Evolutionary conservation across 176 grass and related monocot species (phyloP).

Genomic region (Aegilops longissima): DNA sequence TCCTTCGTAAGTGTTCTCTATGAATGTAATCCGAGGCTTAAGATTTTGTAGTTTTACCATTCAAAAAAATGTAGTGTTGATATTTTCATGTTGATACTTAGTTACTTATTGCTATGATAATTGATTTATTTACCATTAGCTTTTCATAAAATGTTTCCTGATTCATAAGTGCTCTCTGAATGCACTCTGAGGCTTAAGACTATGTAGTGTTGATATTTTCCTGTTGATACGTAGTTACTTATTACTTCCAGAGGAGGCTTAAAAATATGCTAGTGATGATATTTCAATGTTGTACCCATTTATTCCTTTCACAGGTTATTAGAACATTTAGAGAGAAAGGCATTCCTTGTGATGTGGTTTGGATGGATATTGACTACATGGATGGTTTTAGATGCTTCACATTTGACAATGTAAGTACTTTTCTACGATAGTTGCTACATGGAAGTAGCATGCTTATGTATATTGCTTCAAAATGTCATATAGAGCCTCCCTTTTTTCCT

Average conservation of each 20-base stretch:
- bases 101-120: background rate
- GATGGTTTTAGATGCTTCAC: slow-evolving; percentile 95
- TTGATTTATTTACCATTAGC: background rate
- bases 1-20: no score
- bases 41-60: no score
- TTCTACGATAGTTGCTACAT: background rate
- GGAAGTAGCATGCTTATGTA: background rate
- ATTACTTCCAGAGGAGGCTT: background rate
- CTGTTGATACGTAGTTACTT: background rate
- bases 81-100: no score
- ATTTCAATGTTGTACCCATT: slow-evolving; percentile 22
- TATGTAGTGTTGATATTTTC: background rate
- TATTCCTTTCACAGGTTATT: slow-evolving; percentile 56
- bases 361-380: slow-evolving; percentile 99
- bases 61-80: no score
- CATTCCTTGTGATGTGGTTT: slow-evolving; percentile 96
- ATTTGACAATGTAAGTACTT: slow-evolving; percentile 68
- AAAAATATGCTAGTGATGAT: slow-evolving; percentile 6
- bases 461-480: background rate
- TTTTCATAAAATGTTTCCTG: background rate
- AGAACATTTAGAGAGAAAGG: slow-evolving; percentile 85
- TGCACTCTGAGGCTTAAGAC: slow-evolving; percentile 3
- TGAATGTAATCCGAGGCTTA: no score
- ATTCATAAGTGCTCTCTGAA: background rate
- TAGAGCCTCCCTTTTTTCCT: background rate